phyloP scores from a whole-genome alignment of 208 protist species.

The Acanthamoeba castellanii region DNA sequence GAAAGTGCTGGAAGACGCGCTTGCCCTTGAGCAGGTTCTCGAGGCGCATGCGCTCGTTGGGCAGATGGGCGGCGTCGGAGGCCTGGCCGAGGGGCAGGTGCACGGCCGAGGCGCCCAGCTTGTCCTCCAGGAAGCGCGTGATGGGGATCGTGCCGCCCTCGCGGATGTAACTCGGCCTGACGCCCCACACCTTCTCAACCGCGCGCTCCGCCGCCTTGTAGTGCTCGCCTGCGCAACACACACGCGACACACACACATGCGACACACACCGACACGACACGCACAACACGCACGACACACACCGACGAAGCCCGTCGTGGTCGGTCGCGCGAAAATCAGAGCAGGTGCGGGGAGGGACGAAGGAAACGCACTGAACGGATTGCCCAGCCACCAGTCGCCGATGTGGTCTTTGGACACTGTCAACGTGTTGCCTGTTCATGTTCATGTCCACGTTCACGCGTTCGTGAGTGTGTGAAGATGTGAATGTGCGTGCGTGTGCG shows the following conservation, averaged over 20 bases:
- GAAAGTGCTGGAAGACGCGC: conserved; percentile 78
- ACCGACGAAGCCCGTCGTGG: neutral
- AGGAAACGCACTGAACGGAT: conserved; percentile 32
- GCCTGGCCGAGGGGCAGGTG: conserved; percentile 68
- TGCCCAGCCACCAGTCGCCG: conserved; percentile 77
- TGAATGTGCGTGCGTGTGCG: no score
- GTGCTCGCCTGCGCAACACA: neutral
- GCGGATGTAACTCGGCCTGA: conserved; percentile 38
- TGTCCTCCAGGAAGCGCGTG: conserved; percentile 69
- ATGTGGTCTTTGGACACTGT: neutral
- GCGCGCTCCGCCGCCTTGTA: conserved; percentile 63
- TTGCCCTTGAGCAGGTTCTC: conserved; percentile 81
- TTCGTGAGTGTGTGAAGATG: neutral
- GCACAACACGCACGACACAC: neutral
- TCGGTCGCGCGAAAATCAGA: neutral
- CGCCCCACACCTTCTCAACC: conserved; percentile 66
- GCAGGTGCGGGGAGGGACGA: no score
- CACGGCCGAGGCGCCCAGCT: conserved; percentile 65
- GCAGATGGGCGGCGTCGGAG: conserved; percentile 78
- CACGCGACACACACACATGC: neutral
- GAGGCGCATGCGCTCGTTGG: conserved; percentile 79
- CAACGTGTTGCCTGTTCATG: conserved; percentile 30
- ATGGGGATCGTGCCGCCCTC: conserved; percentile 77
- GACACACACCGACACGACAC: neutral
- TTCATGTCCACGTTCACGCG: neutral